These are phyloP conservation scores for Karstenula rhodostoma DNA, from an alignment of 2,329 filamentous ascomycete species.

Conservation along the genomic window DNA sequence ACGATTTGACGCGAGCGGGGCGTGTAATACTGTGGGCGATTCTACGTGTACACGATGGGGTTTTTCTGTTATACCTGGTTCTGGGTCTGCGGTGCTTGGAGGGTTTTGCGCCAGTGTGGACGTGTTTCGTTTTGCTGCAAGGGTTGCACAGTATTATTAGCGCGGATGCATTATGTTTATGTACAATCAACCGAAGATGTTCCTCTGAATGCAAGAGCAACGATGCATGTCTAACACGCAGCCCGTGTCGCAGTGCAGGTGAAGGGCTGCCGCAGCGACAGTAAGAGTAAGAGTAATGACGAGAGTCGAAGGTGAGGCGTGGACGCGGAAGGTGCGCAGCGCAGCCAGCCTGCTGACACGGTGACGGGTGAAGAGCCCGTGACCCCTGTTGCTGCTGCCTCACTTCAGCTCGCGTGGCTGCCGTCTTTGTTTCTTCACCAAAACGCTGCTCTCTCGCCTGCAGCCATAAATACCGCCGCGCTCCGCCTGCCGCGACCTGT, in stretches of 20 bases:
- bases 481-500: slow-evolving; percentile 7
- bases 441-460: slow-evolving; percentile 8
- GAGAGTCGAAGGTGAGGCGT: not conserved
- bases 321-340: not conserved
- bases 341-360: slow-evolving; percentile 5
- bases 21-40: not conserved
- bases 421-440: slow-evolving; percentile 21
- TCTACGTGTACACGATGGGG: slow-evolving; percentile 19
- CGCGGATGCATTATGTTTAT: slow-evolving; percentile 6
- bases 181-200: not conserved
- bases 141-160: slow-evolving; percentile 9
- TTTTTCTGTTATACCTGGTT: slow-evolving; percentile 9
- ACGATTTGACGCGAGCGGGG: not conserved
- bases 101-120: slow-evolving; percentile 7
- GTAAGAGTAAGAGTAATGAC: no score
- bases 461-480: slow-evolving; percentile 10
- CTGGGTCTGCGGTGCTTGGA: slow-evolving; percentile 7
- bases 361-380: not conserved
- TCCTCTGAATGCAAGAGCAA: not conserved
- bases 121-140: slow-evolving; percentile 7
- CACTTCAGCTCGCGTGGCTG: slow-evolving; percentile 23
- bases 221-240: not conserved
- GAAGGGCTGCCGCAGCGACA: not conserved
- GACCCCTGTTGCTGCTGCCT: slow-evolving; percentile 19
- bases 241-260: not conserved